A percentile compares a stretch with the other conserved stretches of the same genome.
phyloP scores from a whole-genome alignment of 164 flowering plant genomes.

The Stephania japonica region DNA sequence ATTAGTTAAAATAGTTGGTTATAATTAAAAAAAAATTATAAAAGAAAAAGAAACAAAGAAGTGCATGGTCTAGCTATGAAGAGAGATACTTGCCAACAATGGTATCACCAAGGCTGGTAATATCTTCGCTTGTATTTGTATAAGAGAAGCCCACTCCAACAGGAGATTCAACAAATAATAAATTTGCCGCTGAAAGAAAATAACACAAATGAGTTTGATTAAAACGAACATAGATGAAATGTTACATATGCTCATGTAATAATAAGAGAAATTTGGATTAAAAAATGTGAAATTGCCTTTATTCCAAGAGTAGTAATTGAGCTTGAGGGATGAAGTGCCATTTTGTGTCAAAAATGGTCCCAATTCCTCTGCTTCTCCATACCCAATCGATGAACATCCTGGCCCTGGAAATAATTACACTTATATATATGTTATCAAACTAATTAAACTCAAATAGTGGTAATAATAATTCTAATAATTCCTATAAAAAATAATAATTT shows the following conservation, averaged over 20 bases:
- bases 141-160: slow-evolving; percentile 60
- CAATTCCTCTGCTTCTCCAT: slow-evolving; percentile 54
- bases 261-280: background rate
- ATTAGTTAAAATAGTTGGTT: background rate
- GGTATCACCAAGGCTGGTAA: slow-evolving; percentile 35
- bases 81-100: slow-evolving; percentile 28
- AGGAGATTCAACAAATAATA: slow-evolving; percentile 52
- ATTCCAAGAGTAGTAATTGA: slow-evolving; percentile 49
- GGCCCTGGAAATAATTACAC: slow-evolving; percentile 38
- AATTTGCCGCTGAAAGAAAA: slow-evolving; percentile 36
- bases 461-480: too few relatives aligned
- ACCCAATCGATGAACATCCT: slow-evolving; percentile 70
- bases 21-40: background rate
- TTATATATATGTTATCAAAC: too few relatives aligned
- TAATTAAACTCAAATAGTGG: too few relatives aligned
- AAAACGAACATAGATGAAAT: background rate
- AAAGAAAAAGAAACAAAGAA: too few relatives aligned
- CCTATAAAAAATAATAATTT: too few relatives aligned
- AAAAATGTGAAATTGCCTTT: slow-evolving; percentile 23
- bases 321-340: slow-evolving; percentile 34
- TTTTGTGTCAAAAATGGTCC: slow-evolving; percentile 57
- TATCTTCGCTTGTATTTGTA: slow-evolving; percentile 39
- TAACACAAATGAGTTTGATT: background rate
- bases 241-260: background rate
- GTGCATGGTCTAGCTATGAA: background rate